phyloP scores from a whole-genome alignment of 768 basidiomycete genomes.

The Paxillus ammoniavirescens region DNA sequence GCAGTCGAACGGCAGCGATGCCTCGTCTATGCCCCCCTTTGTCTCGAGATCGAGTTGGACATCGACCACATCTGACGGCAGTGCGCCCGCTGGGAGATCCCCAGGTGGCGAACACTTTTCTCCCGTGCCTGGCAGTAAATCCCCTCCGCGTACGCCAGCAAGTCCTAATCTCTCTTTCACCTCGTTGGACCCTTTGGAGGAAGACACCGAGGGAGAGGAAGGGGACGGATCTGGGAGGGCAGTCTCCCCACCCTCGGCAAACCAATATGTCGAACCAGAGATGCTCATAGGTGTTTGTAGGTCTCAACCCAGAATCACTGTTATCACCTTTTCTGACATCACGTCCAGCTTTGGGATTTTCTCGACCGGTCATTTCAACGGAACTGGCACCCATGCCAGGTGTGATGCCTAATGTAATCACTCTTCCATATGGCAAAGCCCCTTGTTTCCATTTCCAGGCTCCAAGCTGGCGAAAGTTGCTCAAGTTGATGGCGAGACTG shows the following conservation, averaged over 20 bases:
- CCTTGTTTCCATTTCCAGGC: constrained; percentile 73
- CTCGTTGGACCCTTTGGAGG: constrained; percentile 18
- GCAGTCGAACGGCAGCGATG: constrained; percentile 16
- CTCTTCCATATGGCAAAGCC: constrained; percentile 65
- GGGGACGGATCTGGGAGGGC: constrained; percentile 17
- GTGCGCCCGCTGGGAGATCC: constrained; percentile 9
- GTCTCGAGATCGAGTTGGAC: constrained; percentile 21
- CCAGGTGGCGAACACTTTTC: constrained; percentile 12
- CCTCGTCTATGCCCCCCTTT: constrained; percentile 12
- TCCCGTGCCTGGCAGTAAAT: constrained; percentile 14
- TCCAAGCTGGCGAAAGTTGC: constrained; percentile 68
- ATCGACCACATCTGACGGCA: constrained; percentile 25
- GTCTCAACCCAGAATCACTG: constrained; percentile 30
- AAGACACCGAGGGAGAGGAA: constrained; percentile 16
- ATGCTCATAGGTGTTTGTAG: constrained; percentile 61
- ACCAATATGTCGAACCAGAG: constrained; percentile 55
- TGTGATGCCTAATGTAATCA: constrained; percentile 70
- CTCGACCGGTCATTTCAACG: constrained; percentile 51
- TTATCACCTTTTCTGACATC: constrained; percentile 8
- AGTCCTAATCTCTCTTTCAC: constrained; percentile 24
- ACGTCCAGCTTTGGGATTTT: constrained; percentile 64
- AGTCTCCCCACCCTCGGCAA: constrained; percentile 21
- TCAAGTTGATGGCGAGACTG: constrained; percentile 73
- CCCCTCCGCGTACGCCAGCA: constrained; percentile 14
- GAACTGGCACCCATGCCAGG: constrained; percentile 46